phyloP scores from a whole-genome alignment of 148 eudicot species.

The Cornus controversa region DNA sequence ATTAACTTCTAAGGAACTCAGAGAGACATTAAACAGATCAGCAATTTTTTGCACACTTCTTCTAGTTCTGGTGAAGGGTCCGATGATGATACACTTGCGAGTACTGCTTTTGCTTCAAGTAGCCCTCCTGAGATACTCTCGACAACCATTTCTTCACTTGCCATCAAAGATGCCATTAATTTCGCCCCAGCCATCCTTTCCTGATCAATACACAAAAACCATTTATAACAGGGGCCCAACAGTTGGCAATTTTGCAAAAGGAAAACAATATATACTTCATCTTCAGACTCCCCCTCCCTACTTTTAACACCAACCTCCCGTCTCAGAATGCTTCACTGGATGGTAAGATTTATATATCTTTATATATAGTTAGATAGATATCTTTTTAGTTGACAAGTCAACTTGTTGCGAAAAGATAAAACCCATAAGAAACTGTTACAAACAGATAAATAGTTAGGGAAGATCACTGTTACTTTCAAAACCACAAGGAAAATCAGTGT shows the following conservation, averaged over 20 bases:
- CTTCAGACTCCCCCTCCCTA: no score
- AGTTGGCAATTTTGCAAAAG: background rate
- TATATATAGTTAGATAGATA: no score
- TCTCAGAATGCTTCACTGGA: no score
- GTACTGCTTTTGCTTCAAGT: slow-evolving; percentile 45
- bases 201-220: slow-evolving; percentile 27
- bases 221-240: slow-evolving; percentile 9
- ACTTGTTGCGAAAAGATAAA: no score
- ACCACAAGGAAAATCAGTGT: no score
- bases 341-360: no score
- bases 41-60: slow-evolving; percentile 48
- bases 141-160: slow-evolving; percentile 54
- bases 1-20: slow-evolving; percentile 5
- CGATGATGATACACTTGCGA: slow-evolving; percentile 31
- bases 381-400: no score
- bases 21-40: slow-evolving; percentile 46
- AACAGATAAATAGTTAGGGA: no score
- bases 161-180: slow-evolving; percentile 63
- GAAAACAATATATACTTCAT: no score
- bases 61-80: slow-evolving; percentile 53
- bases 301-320: no score
- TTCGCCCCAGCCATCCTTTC: slow-evolving; percentile 68
- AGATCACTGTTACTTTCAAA: no score
- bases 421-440: no score
- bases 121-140: slow-evolving; percentile 45